phyloP scores from a whole-genome alignment of 139 green algal species.

The Chlorella sp. region DNA sequence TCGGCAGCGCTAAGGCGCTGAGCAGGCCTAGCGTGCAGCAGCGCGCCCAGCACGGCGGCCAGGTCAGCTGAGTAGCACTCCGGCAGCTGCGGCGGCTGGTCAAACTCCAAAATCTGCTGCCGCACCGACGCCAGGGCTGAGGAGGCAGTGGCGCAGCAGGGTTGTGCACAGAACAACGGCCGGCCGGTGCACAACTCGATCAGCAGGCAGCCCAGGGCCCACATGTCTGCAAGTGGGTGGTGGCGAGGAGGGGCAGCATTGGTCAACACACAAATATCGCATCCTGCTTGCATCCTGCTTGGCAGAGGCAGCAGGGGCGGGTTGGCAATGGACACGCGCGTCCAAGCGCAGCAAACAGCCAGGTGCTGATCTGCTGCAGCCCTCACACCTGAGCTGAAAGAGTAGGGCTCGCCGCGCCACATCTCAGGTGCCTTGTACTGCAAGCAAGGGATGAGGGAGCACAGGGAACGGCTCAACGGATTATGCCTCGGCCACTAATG shows the following conservation, averaged over 20 bases:
- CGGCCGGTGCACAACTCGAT: constrained; percentile 3
- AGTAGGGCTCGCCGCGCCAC: constrained; percentile 13
- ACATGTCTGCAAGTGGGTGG: neutral
- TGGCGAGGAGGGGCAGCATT: too few species aligned
- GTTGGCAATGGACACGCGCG: too few species aligned
- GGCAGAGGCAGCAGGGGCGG: too few species aligned
- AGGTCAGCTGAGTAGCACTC: neutral
- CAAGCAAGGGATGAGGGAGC: too few species aligned
- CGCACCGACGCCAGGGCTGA: neutral
- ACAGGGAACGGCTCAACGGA: too few species aligned
- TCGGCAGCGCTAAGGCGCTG: neutral
- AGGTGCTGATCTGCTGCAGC: neutral
- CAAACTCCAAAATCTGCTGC: neutral
- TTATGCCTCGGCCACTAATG: too few species aligned
- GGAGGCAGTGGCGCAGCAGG: neutral
- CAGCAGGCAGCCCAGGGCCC: constrained; percentile 17
- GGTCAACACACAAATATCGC: too few species aligned
- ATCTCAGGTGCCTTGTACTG: constrained; percentile 20
- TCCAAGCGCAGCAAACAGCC: too few species aligned
- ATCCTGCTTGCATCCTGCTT: too few species aligned
- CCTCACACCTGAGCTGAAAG: neutral
- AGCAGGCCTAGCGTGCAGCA: neutral
- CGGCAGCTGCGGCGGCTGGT: neutral
- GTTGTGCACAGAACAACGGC: neutral
- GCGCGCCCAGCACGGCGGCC: neutral